These are phyloP conservation scores for Austroboletus eburneus DNA, from an alignment of 768 basidiomycete species.

Conservation along the genomic window DNA sequence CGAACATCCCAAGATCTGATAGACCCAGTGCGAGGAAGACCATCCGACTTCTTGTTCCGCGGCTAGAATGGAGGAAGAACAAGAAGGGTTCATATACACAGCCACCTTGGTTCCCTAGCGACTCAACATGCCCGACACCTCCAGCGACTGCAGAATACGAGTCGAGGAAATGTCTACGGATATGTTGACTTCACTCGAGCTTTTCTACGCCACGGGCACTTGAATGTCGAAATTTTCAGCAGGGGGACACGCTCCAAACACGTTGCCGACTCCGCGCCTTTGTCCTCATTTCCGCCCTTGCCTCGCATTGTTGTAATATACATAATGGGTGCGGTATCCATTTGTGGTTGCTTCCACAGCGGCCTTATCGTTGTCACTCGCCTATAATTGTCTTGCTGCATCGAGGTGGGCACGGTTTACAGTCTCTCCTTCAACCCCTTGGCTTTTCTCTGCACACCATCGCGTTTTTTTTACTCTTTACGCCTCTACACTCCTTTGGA, in stretches of 20 bases:
- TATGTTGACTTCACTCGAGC: not conserved
- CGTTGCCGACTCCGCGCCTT: constrained; percentile 13
- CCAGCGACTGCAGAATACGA: no score
- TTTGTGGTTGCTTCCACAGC: constrained; percentile 8
- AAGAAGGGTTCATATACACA: not conserved
- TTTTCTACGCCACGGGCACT: not conserved
- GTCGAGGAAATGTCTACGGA: not conserved
- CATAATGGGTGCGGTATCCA: constrained; percentile 4
- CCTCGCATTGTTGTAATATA: constrained; percentile 7
- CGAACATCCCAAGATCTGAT: no score
- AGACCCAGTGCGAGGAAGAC: no score
- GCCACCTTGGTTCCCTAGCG: not conserved
- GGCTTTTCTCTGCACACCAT: not conserved
- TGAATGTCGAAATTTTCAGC: not conserved
- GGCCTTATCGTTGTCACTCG: constrained; percentile 8
- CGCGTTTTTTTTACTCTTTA: not conserved
- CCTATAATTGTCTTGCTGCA: constrained; percentile 9
- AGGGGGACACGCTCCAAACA: constrained; percentile 15
- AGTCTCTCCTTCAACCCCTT: constrained; percentile 13
- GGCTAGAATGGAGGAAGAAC: no score
- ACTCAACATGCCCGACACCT: not conserved
- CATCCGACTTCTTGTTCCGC: no score
- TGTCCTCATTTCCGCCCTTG: constrained; percentile 23
- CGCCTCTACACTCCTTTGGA: constrained; percentile 15
- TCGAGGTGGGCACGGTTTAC: constrained; percentile 13